phyloP scores from a whole-genome alignment of 768 basidiomycete species.

The Astraeus odoratus region DNA sequence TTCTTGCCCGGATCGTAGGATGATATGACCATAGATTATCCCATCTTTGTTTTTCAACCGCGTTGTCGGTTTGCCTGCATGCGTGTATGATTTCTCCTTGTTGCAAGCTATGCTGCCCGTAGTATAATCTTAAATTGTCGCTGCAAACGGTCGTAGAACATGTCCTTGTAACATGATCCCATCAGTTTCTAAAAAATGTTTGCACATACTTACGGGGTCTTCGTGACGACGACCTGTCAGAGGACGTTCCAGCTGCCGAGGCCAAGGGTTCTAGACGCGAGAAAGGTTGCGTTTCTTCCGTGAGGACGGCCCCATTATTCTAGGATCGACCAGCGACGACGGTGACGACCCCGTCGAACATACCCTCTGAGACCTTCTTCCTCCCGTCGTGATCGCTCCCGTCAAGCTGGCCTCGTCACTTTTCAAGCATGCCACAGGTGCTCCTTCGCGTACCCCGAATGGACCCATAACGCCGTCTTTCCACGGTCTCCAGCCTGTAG shows the following conservation, averaged over 20 bases:
- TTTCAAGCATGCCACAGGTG: slow-evolving; percentile 43
- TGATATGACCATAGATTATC: slow-evolving; percentile 31
- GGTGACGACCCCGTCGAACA: no score
- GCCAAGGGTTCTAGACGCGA: no score
- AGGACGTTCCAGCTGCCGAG: no score
- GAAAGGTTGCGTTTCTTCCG: not conserved
- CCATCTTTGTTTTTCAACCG: slow-evolving; percentile 10
- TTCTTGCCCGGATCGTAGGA: slow-evolving; percentile 28
- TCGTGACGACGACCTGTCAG: no score
- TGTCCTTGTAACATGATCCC: not conserved
- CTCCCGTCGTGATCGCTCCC: not conserved
- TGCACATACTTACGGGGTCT: no score
- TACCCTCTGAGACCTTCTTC: no score
- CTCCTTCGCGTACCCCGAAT: slow-evolving; percentile 37
- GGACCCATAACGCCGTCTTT: slow-evolving; percentile 39
- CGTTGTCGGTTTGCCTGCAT: slow-evolving; percentile 14
- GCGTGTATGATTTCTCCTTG: slow-evolving; percentile 9
- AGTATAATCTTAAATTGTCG: slow-evolving; percentile 27
- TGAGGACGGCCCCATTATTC: no score
- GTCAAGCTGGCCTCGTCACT: slow-evolving; percentile 63
- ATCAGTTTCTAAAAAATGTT: not conserved
- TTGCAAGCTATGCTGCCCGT: slow-evolving; percentile 20
- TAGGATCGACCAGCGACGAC: no score
- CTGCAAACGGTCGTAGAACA: slow-evolving; percentile 22
- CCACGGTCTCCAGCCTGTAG: slow-evolving; percentile 50